Base-by-base conservation (phyloP, 2,329 filamentous ascomycete genomes). In the Aspergillus sojae region DNA sequence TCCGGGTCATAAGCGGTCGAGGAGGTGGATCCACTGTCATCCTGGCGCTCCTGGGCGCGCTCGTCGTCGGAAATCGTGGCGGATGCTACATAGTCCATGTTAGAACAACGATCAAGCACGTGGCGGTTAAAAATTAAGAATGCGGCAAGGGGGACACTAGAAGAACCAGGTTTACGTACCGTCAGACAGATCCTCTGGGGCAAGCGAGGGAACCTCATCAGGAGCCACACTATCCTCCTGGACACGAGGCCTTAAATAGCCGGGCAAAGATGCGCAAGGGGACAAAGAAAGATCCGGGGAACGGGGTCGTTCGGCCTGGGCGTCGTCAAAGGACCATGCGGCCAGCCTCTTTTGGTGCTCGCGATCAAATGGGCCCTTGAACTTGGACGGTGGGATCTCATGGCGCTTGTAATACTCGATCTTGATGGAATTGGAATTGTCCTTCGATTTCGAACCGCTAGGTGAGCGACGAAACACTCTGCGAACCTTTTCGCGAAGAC, bases 381-480 rank as follows among this genome's bases (percentile, higher is more conserved):
- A 84, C 62, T 84, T 84, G 36, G 82, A 82, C 19, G 74, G 77
- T 1, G 82, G 82, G 21, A 82, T 75, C 68, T 84, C 81, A 68
- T 78, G 70, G 23, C 80, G 79, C 62, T 79, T 79, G 71, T 83
- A 84, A 66, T 83, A 80, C 74, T 82, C 77, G 62, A 83, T 75
- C 63, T 81, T 80, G 53, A 79, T 79, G 41, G 75, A 73, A 57
- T 77, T 79, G 41, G 75, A 73, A 57, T 77, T 71, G 45, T 69
- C 70, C 41, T 70, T 69, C 58, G 66, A 57, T 61, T 68, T 68
- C 65, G 68, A 32, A 57, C 62, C 66, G 58, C 69, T 64, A 19
- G 69, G 69, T 39, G 68, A 62, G 61, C 76, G 72, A 62, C 72
- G 73, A 65, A 80, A 76, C 36, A 77, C 77, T 63, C 70, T 70